These are phyloP conservation scores for Hemerocallis citrina DNA, from an alignment of 106 monocot genomes.

Conservation along the genomic window DNA sequence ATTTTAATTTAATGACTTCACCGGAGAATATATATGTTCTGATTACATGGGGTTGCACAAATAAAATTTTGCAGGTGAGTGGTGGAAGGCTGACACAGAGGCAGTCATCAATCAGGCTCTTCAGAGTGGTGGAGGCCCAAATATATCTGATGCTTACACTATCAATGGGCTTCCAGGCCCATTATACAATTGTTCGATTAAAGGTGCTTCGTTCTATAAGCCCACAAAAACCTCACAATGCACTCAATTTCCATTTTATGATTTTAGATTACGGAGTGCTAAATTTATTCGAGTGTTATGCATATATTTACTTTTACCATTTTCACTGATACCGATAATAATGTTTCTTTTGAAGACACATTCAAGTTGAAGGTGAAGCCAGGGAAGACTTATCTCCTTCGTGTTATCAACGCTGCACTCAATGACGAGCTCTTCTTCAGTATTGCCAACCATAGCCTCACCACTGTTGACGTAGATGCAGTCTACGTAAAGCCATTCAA, in stretches of 20 bases:
- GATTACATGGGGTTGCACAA: too few relatives aligned
- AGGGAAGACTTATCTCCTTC: conserved; percentile 40
- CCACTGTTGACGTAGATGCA: conserved; percentile 40
- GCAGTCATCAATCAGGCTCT: conserved; percentile 5
- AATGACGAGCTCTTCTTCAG: conserved; percentile 63
- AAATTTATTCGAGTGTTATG: too few relatives aligned
- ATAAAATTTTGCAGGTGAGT: too few relatives aligned
- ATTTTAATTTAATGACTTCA: too few relatives aligned
- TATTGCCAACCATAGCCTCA: conserved; percentile 51
- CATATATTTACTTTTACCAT: not conserved
- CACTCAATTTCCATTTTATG: too few relatives aligned
- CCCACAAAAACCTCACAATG: too few relatives aligned
- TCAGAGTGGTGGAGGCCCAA: conserved; percentile 1
- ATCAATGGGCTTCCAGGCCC: conserved; percentile 9
- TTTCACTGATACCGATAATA: not conserved
- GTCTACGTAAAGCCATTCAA: conserved; percentile 45
- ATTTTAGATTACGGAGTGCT: too few relatives aligned
- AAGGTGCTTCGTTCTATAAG: too few relatives aligned
- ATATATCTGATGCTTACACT: conserved; percentile 14
- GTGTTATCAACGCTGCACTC: conserved; percentile 54
- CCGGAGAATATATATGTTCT: too few relatives aligned
- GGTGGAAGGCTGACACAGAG: conserved; percentile 14
- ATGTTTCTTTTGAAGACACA: conserved; percentile 35
- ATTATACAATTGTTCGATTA: not conserved
- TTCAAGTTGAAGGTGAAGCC: conserved; percentile 53